Percentiles rank a stretch among this genome's conserved stretches.
These are phyloP conservation scores for Alternaria consortialis DNA, from an alignment of 2,329 filamentous ascomycete genomes.

Conservation along the genomic window DNA sequence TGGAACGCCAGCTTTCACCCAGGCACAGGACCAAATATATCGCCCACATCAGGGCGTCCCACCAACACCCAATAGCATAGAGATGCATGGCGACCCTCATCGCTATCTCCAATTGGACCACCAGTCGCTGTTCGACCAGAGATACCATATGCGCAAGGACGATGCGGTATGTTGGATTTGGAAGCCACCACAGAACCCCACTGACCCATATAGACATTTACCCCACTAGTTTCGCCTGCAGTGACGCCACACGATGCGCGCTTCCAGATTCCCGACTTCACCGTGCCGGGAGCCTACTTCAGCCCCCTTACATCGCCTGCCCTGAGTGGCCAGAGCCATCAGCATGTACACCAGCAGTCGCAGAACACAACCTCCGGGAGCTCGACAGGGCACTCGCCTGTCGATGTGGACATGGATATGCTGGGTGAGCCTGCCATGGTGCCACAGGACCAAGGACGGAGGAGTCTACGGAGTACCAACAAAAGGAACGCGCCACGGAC, in stretches of 20 bases:
- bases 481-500: conserved; percentile 62
- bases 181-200: conserved; percentile 8
- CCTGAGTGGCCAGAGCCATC: conserved; percentile 72
- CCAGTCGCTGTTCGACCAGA: conserved; percentile 70
- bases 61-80: conserved; percentile 81
- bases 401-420: conserved; percentile 58
- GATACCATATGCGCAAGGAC: conserved; percentile 72
- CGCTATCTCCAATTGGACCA: conserved; percentile 66
- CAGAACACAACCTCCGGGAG: conserved; percentile 59
- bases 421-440: conserved; percentile 47
- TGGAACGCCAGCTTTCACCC: conserved; percentile 49
- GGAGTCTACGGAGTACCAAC: conserved; percentile 44
- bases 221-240: conserved; percentile 82
- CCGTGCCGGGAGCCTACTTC: conserved; percentile 77
- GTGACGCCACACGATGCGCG: conserved; percentile 80
- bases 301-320: conserved; percentile 85
- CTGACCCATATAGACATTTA: conserved; percentile 72
- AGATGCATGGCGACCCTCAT: conserved; percentile 70
- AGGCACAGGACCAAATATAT: conserved; percentile 55
- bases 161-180: conserved; percentile 64
- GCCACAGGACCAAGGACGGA: conserved; percentile 56
- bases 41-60: conserved; percentile 71
- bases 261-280: conserved; percentile 66
- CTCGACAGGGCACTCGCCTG: conserved; percentile 59
- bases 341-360: conserved; percentile 43